phyloP scores from a whole-genome alignment of 805 yeast species.

The Candida saitoana region DNA sequence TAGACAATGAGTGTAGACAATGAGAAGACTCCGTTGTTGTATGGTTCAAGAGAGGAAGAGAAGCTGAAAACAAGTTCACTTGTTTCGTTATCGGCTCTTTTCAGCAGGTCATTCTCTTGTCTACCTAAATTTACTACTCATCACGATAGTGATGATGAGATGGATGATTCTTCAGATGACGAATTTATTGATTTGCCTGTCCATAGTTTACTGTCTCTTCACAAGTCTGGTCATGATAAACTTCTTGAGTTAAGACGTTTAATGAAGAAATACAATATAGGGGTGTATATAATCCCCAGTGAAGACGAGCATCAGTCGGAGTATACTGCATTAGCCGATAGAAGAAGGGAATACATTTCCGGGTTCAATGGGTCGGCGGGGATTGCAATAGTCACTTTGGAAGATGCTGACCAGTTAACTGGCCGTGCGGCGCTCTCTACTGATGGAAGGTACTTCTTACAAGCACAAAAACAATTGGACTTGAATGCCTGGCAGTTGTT shows the following conservation, averaged over 20 bases:
- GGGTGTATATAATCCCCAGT: slow-evolving; percentile 74
- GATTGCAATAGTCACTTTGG: slow-evolving; percentile 70
- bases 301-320: slow-evolving; percentile 95
- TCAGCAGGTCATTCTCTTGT: slow-evolving; percentile 23
- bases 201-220: no score
- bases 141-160: slow-evolving; percentile 9
- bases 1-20: not conserved
- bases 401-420: slow-evolving; percentile 37
- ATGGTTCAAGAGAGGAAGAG: not conserved
- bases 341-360: slow-evolving; percentile 74
- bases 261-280: slow-evolving; percentile 62
- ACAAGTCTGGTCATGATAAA: no score
- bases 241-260: slow-evolving; percentile 55
- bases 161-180: slow-evolving; percentile 15
- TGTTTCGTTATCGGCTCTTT: slow-evolving; percentile 16
- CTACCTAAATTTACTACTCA: slow-evolving; percentile 14
- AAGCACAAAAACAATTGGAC: slow-evolving; percentile 82
- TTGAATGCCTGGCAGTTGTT: slow-evolving; percentile 66
- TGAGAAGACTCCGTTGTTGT: not conserved
- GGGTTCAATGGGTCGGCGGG: slow-evolving; percentile 96
- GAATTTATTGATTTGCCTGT: slow-evolving; percentile 22
- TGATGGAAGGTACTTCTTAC: slow-evolving; percentile 92
- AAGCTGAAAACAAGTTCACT: slow-evolving; percentile 14
- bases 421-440: slow-evolving; percentile 83
- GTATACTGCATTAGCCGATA: slow-evolving; percentile 77